A percentile compares a stretch with the other conserved stretches of the same genome.
phyloP scores from a whole-genome alignment of 2,329 filamentous ascomycete genomes.

The Onygena corvina region DNA sequence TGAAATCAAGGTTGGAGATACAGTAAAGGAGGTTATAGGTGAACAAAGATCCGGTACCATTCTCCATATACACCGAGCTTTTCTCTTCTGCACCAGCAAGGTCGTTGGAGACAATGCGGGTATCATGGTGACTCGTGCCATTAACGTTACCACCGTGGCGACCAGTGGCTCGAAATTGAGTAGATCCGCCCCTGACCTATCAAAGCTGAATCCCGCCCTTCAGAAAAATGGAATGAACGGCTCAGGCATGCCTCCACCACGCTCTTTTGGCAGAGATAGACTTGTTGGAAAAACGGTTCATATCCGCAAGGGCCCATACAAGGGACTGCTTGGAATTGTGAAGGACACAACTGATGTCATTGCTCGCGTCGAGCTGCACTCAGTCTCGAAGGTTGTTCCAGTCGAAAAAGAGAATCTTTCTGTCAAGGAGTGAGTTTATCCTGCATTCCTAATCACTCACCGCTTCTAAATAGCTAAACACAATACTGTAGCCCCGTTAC shows the following conservation, averaged over 20 bases:
- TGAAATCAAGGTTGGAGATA: constrained; percentile 83
- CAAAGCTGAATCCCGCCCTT: constrained; percentile 82
- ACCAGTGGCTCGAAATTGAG: constrained; percentile 75
- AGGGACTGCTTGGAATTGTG: constrained; percentile 86
- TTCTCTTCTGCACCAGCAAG: constrained; percentile 77
- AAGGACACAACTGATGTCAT: constrained; percentile 82
- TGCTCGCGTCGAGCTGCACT: constrained; percentile 84
- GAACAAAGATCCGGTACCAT: constrained; percentile 80
- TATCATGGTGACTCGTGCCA: constrained; percentile 75
- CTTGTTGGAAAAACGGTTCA: constrained; percentile 85
- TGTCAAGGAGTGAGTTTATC: constrained; percentile 60
- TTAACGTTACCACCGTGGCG: constrained; percentile 79
- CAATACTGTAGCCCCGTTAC: constrained; percentile 44
- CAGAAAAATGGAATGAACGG: constrained; percentile 53
- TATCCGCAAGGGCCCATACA: constrained; percentile 76
- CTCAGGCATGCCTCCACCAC: constrained; percentile 56
- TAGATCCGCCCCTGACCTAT: constrained; percentile 57
- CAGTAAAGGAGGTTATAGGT: constrained; percentile 78
- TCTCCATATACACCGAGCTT: constrained; percentile 87
- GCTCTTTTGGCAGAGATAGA: constrained; percentile 62
- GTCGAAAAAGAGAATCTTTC: constrained; percentile 70
- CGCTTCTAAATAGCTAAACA: constrained; percentile 15
- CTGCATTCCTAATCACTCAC: background rate
- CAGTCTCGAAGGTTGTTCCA: constrained; percentile 82
- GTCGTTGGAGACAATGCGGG: constrained; percentile 75